Base-by-base conservation (phyloP, 1,284 basidiomycete species). In the Naganishia sp. region DNA sequence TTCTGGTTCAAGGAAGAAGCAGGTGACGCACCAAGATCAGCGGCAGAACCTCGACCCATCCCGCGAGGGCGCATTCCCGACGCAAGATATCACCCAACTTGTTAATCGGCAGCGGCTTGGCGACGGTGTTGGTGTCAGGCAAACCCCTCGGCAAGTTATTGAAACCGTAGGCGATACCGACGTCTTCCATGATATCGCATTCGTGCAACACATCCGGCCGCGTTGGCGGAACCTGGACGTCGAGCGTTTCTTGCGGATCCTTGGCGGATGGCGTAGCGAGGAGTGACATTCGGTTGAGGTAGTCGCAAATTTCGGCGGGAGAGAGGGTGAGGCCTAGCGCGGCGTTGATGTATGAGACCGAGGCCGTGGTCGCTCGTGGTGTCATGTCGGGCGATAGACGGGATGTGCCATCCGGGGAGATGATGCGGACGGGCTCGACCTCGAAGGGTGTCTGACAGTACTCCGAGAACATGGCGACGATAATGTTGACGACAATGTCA, bases 171-270 rank as follows among this genome's bases (percentile, higher is more conserved):
- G 93, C 95, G 70, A 99, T 94, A 5, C 96, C 96, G 0, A 90
- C 92, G 73, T 99, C 95, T 77, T 99, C 95, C 88, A 99, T 92
- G 74, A 99, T 86, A 78, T 99, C 95, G 75, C 94, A 97, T 79
- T 98, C 94, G 78, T 99, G 96, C 67, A 99, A 82, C 71, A 99
- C 96, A 76, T 99, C 95, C 0, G 96, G 93, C 53, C 95, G 87
- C 13, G 94, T 98, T 36, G 90, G 85, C 1, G 95, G 95, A 43
- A 99, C 85, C 46, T 86, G 81, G 31, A 99, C 88, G 56, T 80
- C 77, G 31, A 86, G 74, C 25, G 92, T 80, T 73, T 89, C 87
- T 71, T 92, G 89, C 0, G 83, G 70, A 67, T 88, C 79, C 18
- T 75, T 72, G 0, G 81, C 63, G 5, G 83, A 82, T 3, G 86